Evolutionary conservation across 192 early-diverging fungal species (phyloP), one percentile per base, ranked within the genome.

Genomic region (Chytriomyces hyalinus): DNA sequence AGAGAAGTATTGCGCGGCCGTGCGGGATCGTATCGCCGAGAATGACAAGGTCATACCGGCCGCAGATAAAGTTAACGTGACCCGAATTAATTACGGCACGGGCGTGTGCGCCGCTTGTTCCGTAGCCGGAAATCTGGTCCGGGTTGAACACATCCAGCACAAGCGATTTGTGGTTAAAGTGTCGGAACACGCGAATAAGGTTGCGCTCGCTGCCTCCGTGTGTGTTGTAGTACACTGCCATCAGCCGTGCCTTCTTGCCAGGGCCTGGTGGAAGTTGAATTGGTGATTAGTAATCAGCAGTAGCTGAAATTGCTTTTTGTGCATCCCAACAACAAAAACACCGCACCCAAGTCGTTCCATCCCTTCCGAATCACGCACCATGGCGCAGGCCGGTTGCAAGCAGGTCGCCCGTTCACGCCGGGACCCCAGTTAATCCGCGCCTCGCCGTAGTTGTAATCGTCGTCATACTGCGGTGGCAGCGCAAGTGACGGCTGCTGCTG

Each of bases 161-260:
- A 3, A 57, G 53, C 53, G 53, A 57, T 57, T 57, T 57, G 53
- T 57, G 53, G 20, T 57, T 57, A 20, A 57, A 57, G 53, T 57
- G 53, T 13, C 53, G 53, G 53, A 57, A 57, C 13, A 57, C 53
- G 53, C 20, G 20, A 57, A 57, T 57, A 13, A 57, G 13, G 53
- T 57, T 57, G 3, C 53, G 53, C 53, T 57, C 53, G 53, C 53
- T 44, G 15, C 72, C 72, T 6, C 59, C 53, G 61, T 73, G 72
- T 36, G 72, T 73, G 46, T 61, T 73, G 61, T 73, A 73, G 45
- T 73, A 73, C 17, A 73, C 46, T 46, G 50, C 72, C 15, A 15
- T 17, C 8, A 71, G 36, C 5, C 53, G 53, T 3, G 53, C 15
- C 20, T 57, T 57, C 4, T 57, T 57, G 13, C 53, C 53, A 20